Percentiles rank a stretch among this genome's conserved stretches.
phyloP scores from a whole-genome alignment of 1,284 basidiomycete genomes.

The Crocinoboletus sp. region DNA sequence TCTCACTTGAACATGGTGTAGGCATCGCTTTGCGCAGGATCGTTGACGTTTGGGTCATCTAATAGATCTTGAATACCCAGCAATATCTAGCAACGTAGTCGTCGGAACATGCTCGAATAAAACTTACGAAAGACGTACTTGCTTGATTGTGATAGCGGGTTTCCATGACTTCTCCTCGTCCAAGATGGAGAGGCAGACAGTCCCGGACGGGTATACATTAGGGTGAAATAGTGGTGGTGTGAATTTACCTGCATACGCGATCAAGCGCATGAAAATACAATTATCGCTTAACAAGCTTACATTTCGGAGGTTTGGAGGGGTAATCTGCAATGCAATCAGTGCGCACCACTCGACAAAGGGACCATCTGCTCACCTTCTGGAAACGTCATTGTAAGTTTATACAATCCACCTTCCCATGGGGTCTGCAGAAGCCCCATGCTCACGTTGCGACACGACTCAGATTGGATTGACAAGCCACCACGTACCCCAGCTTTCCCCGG shows the following conservation, averaged over 20 bases:
- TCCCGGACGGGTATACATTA: slow-evolving; percentile 98
- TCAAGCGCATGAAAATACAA: slow-evolving; percentile 3
- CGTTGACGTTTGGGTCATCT: slow-evolving; percentile 91
- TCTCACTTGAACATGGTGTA: slow-evolving; percentile 97
- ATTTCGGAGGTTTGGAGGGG: slow-evolving; percentile 94
- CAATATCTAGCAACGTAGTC: slow-evolving; percentile 61
- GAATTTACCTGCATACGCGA: slow-evolving; percentile 78
- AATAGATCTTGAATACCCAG: slow-evolving; percentile 94
- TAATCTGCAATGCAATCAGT: slow-evolving; percentile 59
- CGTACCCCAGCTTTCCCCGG: slow-evolving; percentile 81
- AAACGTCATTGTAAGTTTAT: slow-evolving; percentile 91
- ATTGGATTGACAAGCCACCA: slow-evolving; percentile 19
- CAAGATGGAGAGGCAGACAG: slow-evolving; percentile 96
- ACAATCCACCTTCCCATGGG: slow-evolving; percentile 94
- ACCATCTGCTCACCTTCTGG: slow-evolving; percentile 71
- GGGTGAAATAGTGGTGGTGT: slow-evolving; percentile 95
- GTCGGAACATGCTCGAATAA: not conserved
- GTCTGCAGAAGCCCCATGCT: slow-evolving; percentile 54
- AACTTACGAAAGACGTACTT: slow-evolving; percentile 48
- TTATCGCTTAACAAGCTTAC: slow-evolving; percentile 40
- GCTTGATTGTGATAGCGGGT: slow-evolving; percentile 98
- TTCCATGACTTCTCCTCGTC: slow-evolving; percentile 99
- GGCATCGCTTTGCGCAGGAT: slow-evolving; percentile 96
- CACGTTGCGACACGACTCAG: slow-evolving; percentile 15
- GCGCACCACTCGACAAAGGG: not conserved